These are phyloP conservation scores for Nitzschia sp. DNA, from an alignment of 108 stramenopile species.

Conservation along the genomic window DNA sequence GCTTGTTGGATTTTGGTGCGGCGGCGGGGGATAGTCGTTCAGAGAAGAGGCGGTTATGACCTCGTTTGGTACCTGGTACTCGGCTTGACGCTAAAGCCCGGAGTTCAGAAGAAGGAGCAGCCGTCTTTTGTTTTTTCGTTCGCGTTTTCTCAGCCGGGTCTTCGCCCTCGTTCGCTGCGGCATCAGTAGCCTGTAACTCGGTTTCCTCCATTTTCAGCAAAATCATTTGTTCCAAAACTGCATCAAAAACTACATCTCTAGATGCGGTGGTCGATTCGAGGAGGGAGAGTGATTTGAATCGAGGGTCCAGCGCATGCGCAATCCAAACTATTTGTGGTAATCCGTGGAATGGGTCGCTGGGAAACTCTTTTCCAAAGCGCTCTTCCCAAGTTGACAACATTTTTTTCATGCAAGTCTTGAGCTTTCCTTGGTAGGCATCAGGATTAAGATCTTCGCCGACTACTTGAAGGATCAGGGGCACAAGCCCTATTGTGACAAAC, in stretches of 20 bases:
- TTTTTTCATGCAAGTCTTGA: background rate
- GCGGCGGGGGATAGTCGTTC: slow-evolving; percentile 1
- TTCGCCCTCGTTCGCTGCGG: background rate
- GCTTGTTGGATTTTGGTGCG: background rate
- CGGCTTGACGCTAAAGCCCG: background rate
- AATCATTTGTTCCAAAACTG: slow-evolving; percentile 1
- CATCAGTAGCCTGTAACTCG: background rate
- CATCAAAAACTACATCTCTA: background rate
- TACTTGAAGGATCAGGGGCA: slow-evolving; percentile 3
- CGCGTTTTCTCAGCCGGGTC: background rate
- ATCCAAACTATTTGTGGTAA: background rate
- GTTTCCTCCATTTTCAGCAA: background rate
- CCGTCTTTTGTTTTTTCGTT: background rate
- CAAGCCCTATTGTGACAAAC: background rate
- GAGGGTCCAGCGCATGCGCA: slow-evolving; percentile 13
- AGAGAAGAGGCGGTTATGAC: background rate
- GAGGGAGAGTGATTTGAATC: background rate
- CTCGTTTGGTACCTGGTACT: background rate
- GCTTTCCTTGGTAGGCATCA: background rate
- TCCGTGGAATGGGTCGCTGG: background rate
- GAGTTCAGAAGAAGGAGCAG: background rate
- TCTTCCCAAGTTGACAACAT: background rate
- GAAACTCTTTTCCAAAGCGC: slow-evolving; percentile 1
- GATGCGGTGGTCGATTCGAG: background rate
- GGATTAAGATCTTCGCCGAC: slow-evolving; percentile 6